phyloP scores from a whole-genome alignment of 2,329 filamentous ascomycete genomes.

The Macrophomina tecta region DNA sequence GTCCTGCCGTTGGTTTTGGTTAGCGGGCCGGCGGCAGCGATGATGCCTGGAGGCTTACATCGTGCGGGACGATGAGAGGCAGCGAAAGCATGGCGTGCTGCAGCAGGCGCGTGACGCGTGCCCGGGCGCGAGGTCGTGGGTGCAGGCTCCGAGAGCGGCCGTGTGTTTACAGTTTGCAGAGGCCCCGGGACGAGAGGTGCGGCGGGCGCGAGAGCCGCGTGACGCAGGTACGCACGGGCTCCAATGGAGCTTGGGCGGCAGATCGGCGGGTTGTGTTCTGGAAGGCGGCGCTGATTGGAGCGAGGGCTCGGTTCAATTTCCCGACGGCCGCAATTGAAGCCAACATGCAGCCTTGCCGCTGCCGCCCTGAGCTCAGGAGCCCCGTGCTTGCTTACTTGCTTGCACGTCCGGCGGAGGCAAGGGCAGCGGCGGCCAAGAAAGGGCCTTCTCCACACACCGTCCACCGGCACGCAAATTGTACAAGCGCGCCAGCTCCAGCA shows the following conservation, averaged over 20 bases:
- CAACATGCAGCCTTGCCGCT: neutral
- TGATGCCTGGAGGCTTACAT: slow-evolving; percentile 31
- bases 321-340: neutral
- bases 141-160: neutral
- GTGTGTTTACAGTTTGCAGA: slow-evolving; percentile 15
- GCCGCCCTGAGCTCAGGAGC: neutral
- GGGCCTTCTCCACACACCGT: slow-evolving; percentile 18
- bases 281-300: slow-evolving; percentile 19
- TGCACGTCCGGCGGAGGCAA: neutral
- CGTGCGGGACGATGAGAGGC: slow-evolving; percentile 37
- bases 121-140: slow-evolving; percentile 2
- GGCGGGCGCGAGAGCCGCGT: slow-evolving; percentile 7
- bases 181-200: neutral
- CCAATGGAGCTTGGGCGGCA: slow-evolving; percentile 16
- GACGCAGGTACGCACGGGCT: slow-evolving; percentile 16
- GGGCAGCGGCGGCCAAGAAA: neutral
- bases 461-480: slow-evolving; percentile 5
- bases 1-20: slow-evolving; percentile 9
- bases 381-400: slow-evolving; percentile 1
- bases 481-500: slow-evolving; percentile 12
- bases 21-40: slow-evolving; percentile 24
- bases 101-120: slow-evolving; percentile 13
- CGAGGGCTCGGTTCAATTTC: slow-evolving; percentile 8
- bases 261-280: slow-evolving; percentile 13
- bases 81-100: slow-evolving; percentile 36